Base-by-base conservation (phyloP, 495 filamentous ascomycete species). In the Penicillium mononematosum region DNA sequence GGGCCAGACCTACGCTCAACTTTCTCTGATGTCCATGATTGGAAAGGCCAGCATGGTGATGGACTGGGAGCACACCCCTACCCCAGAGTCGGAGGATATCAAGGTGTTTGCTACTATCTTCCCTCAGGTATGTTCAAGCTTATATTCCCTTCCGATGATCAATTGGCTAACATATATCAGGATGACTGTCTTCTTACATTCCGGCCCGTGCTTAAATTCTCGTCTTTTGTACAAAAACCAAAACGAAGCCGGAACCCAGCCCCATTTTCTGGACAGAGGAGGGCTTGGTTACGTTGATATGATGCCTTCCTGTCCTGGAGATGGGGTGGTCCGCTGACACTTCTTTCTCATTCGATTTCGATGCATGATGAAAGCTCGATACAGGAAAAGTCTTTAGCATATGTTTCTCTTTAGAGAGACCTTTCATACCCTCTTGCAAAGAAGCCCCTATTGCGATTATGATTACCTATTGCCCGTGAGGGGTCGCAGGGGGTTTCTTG, bases 51-150 rank as follows among this genome's bases (percentile, higher is more conserved):
- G 90, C 64, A 79, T 96, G 70, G 79, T 85, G 62, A 79, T 98
- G 64, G 86, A 97, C 72, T 98, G 94, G 94, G 82, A 86, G 72
- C 94, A 98, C 73, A 82, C 88, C 64, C 68, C 87, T 14, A 98
- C 94, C 17, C 81, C 85, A 0, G 55, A 76, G 45, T 95, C 90
- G 0, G 95, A 98, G 76, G 86, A 95, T 69, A 98, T 98, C 73
- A 92, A 96, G 81, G 93, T 98, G 54, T 98, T 98, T 75, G 94
- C 95, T 10, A 96, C 91, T 24, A 94, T 98, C 56, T 98, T 98
- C 81, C 94, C 94, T 48, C 87, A 88, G 87, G 92, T 96, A 79
- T 73, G 87, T 75, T 45, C 22, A 66, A 19, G 58, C 42, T 16
- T 41, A 10, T 42, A 46, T 32, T 27, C 1, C 29, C 4, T 14